phyloP scores from a whole-genome alignment of 2,329 filamentous ascomycete species.

The Clonostachys byssicola region DNA sequence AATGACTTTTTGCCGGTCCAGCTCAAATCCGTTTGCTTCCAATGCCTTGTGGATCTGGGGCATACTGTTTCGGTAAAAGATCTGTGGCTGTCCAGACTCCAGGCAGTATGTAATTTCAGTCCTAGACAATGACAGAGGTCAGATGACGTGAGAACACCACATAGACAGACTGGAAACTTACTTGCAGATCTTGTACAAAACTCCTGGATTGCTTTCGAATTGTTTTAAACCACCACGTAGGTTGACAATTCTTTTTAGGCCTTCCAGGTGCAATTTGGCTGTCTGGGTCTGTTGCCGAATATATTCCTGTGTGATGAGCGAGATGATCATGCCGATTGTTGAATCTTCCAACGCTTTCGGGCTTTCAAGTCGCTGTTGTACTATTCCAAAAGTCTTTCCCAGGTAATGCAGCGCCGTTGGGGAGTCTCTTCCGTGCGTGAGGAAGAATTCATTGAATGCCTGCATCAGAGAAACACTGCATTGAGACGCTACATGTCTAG shows the following conservation, averaged over 20 bases:
- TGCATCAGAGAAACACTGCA: conserved; percentile 9
- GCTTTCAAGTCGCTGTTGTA: conserved; percentile 12
- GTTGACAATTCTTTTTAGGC: conserved; percentile 32
- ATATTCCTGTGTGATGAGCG: conserved; percentile 8
- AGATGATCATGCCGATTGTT: conserved; percentile 12
- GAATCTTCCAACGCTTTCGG: conserved; percentile 13
- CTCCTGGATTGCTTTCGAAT: neutral
- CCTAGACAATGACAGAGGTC: neutral
- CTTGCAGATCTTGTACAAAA: conserved; percentile 2
- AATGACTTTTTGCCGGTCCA: neutral
- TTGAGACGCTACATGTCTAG: neutral
- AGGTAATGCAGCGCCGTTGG: conserved; percentile 11
- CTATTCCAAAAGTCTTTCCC: conserved; percentile 10
- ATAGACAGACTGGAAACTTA: neutral
- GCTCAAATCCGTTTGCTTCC: neutral
- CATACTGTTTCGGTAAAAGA: neutral
- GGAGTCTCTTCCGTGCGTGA: conserved; percentile 9
- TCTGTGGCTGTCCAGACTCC: neutral
- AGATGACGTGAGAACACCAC: too few relatives aligned
- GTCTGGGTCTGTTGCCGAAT: neutral
- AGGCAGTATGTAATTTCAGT: neutral
- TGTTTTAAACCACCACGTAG: conserved; percentile 35
- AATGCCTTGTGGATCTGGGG: neutral
- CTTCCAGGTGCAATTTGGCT: conserved; percentile 36
- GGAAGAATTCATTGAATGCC: conserved; percentile 10